Evolutionary conservation across 371 early-diverging fungal species (phyloP).

Genomic region (Haplosporangium sp.): DNA sequence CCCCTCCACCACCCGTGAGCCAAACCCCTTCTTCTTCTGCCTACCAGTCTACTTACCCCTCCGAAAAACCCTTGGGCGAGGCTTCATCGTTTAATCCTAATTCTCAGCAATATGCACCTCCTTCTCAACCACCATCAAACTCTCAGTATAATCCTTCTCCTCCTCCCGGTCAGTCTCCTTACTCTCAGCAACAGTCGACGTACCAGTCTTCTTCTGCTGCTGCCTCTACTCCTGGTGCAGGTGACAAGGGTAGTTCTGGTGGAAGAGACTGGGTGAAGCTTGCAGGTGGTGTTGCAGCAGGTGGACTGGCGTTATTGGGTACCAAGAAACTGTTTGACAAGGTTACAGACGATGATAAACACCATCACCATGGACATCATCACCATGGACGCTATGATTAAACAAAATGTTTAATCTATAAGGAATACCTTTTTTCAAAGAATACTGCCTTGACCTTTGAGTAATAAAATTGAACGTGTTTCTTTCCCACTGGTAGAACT

Average conservation of each 20-base stretch:
- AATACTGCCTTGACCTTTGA: too few species aligned
- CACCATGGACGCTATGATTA: too few species aligned
- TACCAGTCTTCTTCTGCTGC: conserved; percentile 3
- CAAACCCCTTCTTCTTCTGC: background rate
- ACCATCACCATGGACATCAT: too few species aligned
- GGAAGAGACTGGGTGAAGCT: conserved; percentile 45
- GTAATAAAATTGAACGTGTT: too few species aligned
- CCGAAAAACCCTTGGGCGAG: background rate
- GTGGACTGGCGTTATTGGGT: conserved; percentile 36
- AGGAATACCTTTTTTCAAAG: too few species aligned
- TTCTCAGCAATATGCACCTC: background rate
- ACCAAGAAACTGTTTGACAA: conserved; percentile 37
- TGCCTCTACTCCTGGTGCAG: background rate
- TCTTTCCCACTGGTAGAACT: too few species aligned
- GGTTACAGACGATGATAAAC: conserved; percentile 9
- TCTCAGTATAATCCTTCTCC: conserved; percentile 6
- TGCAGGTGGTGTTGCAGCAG: conserved; percentile 44
- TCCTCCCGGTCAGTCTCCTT: conserved; percentile 2
- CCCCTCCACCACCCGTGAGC: conserved; percentile 8
- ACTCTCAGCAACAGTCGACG: conserved; percentile 10
- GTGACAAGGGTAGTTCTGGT: background rate
- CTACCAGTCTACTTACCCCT: background rate
- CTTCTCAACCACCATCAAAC: background rate
- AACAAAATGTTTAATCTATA: too few species aligned
- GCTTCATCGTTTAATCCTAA: background rate